phyloP scores from a whole-genome alignment of 148 eudicot genomes.

The Polygonum aviculare region DNA sequence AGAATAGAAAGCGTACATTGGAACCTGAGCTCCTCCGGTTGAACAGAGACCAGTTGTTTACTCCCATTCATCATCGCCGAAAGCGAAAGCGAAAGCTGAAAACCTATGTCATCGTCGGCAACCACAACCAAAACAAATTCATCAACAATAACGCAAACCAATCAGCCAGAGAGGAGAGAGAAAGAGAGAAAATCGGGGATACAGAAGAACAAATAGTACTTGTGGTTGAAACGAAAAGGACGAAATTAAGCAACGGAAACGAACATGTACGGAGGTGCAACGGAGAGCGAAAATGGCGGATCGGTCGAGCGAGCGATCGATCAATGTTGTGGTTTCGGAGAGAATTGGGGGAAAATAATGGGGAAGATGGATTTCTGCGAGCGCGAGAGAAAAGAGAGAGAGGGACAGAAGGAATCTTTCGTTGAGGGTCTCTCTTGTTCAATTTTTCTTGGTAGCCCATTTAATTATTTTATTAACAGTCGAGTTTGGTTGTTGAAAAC shows the following conservation, averaged over 20 bases:
- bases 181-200: not conserved
- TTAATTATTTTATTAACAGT: too few relatives aligned
- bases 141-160: not conserved
- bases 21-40: conserved; percentile 74
- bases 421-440: not conserved
- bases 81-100: conserved; percentile 9
- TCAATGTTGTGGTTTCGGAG: not conserved
- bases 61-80: conserved; percentile 28
- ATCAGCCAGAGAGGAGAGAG: too few relatives aligned
- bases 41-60: conserved; percentile 57
- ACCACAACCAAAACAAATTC: not conserved
- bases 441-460: not conserved
- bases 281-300: conserved; percentile 26
- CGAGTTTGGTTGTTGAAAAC: too few relatives aligned
- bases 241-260: conserved; percentile 11
- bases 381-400: not conserved
- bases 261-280: conserved; percentile 12
- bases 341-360: not conserved
- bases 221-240: not conserved
- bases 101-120: not conserved
- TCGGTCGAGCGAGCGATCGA: not conserved
- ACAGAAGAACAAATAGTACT: not conserved
- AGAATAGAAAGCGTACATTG: conserved; percentile 31
- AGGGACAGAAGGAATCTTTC: not conserved
- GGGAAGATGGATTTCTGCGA: not conserved